Conservation (phyloP, 208 protist genomes). For the Crithidia acanthocephali region DNA sequence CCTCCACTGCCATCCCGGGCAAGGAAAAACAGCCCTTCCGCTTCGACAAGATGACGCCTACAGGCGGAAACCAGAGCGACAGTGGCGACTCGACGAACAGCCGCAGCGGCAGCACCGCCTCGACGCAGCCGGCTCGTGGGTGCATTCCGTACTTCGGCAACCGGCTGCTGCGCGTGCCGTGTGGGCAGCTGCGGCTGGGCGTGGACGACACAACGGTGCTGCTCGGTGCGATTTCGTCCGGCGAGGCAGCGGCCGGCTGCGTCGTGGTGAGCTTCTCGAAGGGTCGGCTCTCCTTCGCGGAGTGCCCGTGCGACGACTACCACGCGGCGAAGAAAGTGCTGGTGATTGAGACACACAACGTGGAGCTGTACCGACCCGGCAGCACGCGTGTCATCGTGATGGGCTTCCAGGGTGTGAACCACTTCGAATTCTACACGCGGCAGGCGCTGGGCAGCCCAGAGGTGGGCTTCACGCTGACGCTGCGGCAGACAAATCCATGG, state of each 20-base stretch:
- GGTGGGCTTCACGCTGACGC: constrained; percentile 72
- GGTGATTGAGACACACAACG: constrained; percentile 69
- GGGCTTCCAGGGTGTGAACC: constrained; percentile 74
- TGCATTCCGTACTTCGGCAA: constrained; percentile 77
- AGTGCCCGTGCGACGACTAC: constrained; percentile 73
- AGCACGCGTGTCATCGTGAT: constrained; percentile 64
- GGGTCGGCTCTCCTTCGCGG: constrained; percentile 68
- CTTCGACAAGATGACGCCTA: not conserved
- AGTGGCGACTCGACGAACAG: not conserved
- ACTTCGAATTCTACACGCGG: constrained; percentile 84
- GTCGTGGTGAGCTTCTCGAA: constrained; percentile 68
- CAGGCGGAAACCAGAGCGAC: not conserved
- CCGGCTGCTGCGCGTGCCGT: constrained; percentile 61
- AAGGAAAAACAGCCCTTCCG: not conserved
- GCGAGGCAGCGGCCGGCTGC: constrained; percentile 48
- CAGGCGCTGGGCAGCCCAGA: constrained; percentile 64
- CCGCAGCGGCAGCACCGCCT: constrained; percentile 12
- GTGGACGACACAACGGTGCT: constrained; percentile 67
- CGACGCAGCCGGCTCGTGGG: constrained; percentile 12
- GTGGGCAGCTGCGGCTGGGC: constrained; percentile 60
- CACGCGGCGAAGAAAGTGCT: constrained; percentile 71
- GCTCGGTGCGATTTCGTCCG: constrained; percentile 56
- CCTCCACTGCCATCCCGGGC: not conserved
- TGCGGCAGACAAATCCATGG: constrained; percentile 85
- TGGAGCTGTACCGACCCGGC: constrained; percentile 78